These are phyloP conservation scores for Dipodascus geniculatus DNA, from an alignment of 805 yeast species.

Conservation along the genomic window DNA sequence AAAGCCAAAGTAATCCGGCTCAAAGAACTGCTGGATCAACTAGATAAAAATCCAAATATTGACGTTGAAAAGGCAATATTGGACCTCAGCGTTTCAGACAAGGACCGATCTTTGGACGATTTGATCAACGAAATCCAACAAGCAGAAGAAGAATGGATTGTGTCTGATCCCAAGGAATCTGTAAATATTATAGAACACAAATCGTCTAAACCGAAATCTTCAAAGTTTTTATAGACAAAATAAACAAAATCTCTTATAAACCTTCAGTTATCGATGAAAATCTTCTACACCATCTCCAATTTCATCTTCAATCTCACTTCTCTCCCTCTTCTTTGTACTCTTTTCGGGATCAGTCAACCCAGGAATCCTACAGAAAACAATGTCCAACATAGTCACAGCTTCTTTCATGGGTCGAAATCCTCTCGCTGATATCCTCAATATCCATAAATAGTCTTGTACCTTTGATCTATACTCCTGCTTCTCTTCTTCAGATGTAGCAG, in stretches of 20 bases:
- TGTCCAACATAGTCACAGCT: slow-evolving; percentile 61
- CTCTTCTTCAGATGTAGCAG: slow-evolving; percentile 47
- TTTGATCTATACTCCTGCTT: slow-evolving; percentile 52
- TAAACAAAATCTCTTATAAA: slow-evolving; percentile 5
- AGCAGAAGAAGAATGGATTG: slow-evolving; percentile 2
- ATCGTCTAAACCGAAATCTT: not conserved
- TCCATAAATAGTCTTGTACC: slow-evolving; percentile 66
- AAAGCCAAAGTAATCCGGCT: slow-evolving; percentile 28
- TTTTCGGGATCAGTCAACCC: slow-evolving; percentile 11
- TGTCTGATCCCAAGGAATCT: slow-evolving; percentile 2
- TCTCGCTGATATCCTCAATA: slow-evolving; percentile 58
- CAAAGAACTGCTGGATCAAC: slow-evolving; percentile 29
- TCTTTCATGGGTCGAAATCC: slow-evolving; percentile 69
- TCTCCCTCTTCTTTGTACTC: not conserved
- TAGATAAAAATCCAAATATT: slow-evolving; percentile 30
- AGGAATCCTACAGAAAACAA: slow-evolving; percentile 64
- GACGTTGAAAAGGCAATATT: slow-evolving; percentile 32
- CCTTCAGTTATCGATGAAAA: not conserved
- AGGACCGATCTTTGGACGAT: slow-evolving; percentile 14
- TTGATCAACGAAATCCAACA: slow-evolving; percentile 3
- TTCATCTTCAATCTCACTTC: not conserved
- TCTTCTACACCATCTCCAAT: slow-evolving; percentile 1
- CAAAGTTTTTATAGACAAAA: not conserved
- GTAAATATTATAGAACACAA: not conserved
- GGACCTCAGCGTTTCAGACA: slow-evolving; percentile 21